Base-by-base conservation (phyloP, 192 early-diverging fungal genomes). In the Backusella westeae region DNA sequence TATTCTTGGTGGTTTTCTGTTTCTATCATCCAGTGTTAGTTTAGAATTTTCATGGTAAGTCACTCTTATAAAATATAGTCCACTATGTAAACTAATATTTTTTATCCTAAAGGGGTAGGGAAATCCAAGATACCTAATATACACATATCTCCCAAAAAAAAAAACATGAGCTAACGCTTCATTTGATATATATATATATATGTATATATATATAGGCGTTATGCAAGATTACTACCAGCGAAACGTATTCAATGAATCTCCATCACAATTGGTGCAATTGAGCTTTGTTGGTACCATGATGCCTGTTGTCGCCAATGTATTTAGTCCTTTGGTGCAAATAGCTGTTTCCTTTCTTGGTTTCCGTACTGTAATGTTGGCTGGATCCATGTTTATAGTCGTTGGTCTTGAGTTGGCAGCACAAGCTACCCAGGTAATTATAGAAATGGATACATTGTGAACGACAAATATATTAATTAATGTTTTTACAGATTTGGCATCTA, bases 401-500 rank as follows among this genome's bases (percentile, higher is more conserved):
- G 67, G 74, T 5, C 46, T 80, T 1, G 63, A 69, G 23, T 17
- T 75, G 12, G 78, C 78, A 32, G 74, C 69, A 8, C 75, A 66
- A 34, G 19, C 34, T 32, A 52, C 72, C 4, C 0, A 44, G 15
- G 42, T 44, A 44, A 44, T 17, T 3, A 44, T 44, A 44, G 4
- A 4, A 17, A 0, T 12, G 12, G 15, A 17, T 9, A 39, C 38
- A 44, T 17, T 0, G 15, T 17, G 15, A 44, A 19, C 14, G 9
- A 14, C 12, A 15, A 44, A 44, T 44, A 15, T 44, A 44, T 15
- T 44, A 44, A 44, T 14, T 17, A 0, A 39, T 10, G 1, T 44
- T 17, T 44, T 0, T 44, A 15, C 15, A 49, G 46, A 85, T 86
- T 15, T 90, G 89, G 89, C 89, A 90, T 66, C 67, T 91, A 38